A percentile compares a stretch with the other conserved stretches of the same genome.
Evolutionary conservation across 306 rosid species (phyloP).

Genomic region (Vicia faba): DNA sequence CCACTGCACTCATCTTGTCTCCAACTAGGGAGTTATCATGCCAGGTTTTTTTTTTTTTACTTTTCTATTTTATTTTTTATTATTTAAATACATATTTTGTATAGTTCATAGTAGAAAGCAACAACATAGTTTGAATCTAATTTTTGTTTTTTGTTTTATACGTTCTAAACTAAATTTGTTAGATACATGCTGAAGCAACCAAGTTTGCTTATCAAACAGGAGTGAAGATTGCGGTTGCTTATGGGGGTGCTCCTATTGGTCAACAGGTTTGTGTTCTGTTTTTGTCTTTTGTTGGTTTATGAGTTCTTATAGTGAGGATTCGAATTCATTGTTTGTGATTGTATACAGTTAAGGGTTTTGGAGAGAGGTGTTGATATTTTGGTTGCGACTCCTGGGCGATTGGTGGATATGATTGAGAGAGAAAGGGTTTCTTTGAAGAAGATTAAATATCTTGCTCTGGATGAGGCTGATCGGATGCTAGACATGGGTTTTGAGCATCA

Average conservation of each 20-base stretch:
- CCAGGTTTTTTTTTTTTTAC: conserved; percentile 45
- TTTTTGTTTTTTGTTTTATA: neutral
- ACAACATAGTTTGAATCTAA: neutral
- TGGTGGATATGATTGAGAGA: conserved; percentile 80
- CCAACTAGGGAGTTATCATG: conserved; percentile 83
- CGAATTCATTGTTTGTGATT: neutral
- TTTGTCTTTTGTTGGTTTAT: neutral
- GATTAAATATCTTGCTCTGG: conserved; percentile 69
- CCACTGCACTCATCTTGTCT: conserved; percentile 72
- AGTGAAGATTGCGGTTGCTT: conserved; percentile 69
- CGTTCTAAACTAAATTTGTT: neutral
- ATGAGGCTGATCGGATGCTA: conserved; percentile 90
- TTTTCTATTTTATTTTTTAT: neutral
- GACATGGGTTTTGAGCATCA: conserved; percentile 96
- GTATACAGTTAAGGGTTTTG: conserved; percentile 55
- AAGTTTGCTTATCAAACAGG: conserved; percentile 76
- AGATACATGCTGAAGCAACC: conserved; percentile 76
- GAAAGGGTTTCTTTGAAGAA: conserved; percentile 61
- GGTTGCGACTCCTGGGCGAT: conserved; percentile 91
- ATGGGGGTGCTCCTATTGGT: conserved; percentile 72
- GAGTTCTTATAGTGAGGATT: neutral
- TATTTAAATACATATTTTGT: neutral
- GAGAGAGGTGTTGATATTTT: conserved; percentile 82
- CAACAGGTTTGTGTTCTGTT: conserved; percentile 55
- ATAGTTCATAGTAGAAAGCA: too few species aligned